phyloP scores from a whole-genome alignment of 1,284 basidiomycete genomes.

The Cutaneotrichosporon dermatis region DNA sequence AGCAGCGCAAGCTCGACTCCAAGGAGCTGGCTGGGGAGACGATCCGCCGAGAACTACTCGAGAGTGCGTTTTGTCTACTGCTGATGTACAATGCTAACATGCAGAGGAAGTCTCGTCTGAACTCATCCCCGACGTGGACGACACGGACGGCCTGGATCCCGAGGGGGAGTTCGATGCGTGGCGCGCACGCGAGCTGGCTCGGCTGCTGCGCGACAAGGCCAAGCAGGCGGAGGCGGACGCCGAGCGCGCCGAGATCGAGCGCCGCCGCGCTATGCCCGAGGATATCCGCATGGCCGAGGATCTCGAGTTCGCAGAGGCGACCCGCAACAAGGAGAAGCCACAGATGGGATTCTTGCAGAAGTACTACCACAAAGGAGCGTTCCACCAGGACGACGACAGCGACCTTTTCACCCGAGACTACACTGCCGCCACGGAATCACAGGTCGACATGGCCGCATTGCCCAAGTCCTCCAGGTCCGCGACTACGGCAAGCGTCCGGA shows the following conservation, averaged over 20 bases:
- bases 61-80: slow-evolving; percentile 28
- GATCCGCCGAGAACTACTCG: slow-evolving; percentile 44
- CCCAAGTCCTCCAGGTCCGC: slow-evolving; percentile 96
- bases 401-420: slow-evolving; percentile 86
- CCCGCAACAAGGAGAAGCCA: slow-evolving; percentile 58
- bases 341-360: slow-evolving; percentile 92
- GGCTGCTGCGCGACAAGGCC: slow-evolving; percentile 88
- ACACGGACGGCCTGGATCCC: slow-evolving; percentile 89
- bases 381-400: slow-evolving; percentile 89
- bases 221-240: slow-evolving; percentile 69
- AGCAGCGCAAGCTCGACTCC: slow-evolving; percentile 41
- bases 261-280: slow-evolving; percentile 84
- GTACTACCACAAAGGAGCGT: slow-evolving; percentile 99
- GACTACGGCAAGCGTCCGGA: slow-evolving; percentile 67
- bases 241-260: slow-evolving; percentile 84
- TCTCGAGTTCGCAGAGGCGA: slow-evolving; percentile 72
- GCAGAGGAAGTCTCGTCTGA: slow-evolving; percentile 78
- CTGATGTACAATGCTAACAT: not conserved
- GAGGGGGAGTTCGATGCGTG: slow-evolving; percentile 91
- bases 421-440: slow-evolving; percentile 80
- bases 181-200: slow-evolving; percentile 83
- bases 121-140: slow-evolving; percentile 80
- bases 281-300: slow-evolving; percentile 87
- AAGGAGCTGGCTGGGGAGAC: slow-evolving; percentile 48
- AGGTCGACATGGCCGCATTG: slow-evolving; percentile 75